These are phyloP conservation scores for Sporothrix pseudoabietina DNA, from an alignment of 2,329 filamentous ascomycete species.

Conservation along the genomic window DNA sequence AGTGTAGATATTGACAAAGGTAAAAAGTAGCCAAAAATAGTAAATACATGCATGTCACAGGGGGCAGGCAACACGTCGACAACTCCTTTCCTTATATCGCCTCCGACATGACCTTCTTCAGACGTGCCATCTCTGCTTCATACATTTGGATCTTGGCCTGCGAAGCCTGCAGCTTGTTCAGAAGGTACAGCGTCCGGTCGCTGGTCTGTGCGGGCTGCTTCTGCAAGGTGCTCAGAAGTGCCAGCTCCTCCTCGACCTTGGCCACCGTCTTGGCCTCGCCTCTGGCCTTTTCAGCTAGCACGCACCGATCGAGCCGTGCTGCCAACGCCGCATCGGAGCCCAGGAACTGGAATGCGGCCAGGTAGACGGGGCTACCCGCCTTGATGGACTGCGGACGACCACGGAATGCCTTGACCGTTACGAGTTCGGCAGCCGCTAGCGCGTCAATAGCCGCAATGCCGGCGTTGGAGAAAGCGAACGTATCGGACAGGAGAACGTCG, in stretches of 20 bases:
- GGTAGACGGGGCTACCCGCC: constrained; percentile 83
- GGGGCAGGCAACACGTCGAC: background rate
- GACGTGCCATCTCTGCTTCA: constrained; percentile 68
- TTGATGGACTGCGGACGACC: constrained; percentile 78
- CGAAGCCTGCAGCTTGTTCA: constrained; percentile 71
- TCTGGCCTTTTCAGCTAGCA: constrained; percentile 69
- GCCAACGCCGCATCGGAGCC: constrained; percentile 71
- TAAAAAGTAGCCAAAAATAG: background rate
- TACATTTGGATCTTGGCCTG: constrained; percentile 74
- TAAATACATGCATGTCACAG: background rate
- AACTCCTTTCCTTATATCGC: constrained; percentile 31
- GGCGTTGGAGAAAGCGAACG: constrained; percentile 67
- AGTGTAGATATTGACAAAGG: background rate
- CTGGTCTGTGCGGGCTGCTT: constrained; percentile 69
- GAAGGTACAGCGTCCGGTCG: constrained; percentile 69
- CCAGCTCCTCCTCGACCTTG: constrained; percentile 77
- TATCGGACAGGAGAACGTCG: constrained; percentile 74
- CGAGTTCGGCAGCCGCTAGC: constrained; percentile 82
- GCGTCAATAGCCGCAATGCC: constrained; percentile 77
- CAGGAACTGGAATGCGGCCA: constrained; percentile 75
- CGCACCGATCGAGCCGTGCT: constrained; percentile 71
- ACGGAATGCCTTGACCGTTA: constrained; percentile 70
- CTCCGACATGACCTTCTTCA: constrained; percentile 69
- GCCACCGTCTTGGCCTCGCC: constrained; percentile 74
- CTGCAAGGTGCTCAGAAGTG: constrained; percentile 68